Percentiles rank a stretch among this genome's conserved stretches.
phyloP scores from a whole-genome alignment of 495 filamentous ascomycete genomes.

The Aspergillus bridgeri region DNA sequence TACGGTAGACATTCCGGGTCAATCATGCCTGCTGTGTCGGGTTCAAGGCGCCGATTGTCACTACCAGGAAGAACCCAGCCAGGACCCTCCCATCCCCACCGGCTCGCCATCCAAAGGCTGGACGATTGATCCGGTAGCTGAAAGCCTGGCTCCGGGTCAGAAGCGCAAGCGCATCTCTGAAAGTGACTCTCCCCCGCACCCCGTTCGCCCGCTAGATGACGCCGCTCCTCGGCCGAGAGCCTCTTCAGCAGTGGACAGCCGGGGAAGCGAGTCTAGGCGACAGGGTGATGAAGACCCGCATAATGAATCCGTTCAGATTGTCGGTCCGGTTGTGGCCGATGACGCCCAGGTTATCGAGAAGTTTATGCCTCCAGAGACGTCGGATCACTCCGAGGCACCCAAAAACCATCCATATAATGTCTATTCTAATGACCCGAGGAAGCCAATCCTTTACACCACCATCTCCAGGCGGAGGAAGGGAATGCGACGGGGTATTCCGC shows the following conservation, averaged over 20 bases:
- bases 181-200: constrained; percentile 17
- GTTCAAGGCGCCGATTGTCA: constrained; percentile 49
- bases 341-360: constrained; percentile 53
- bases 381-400: constrained; percentile 37
- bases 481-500: constrained; percentile 44
- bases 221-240: constrained; percentile 28
- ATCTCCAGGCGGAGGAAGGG: constrained; percentile 46
- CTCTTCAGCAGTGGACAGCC: constrained; percentile 28
- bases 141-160: constrained; percentile 24
- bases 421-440: constrained; percentile 47
- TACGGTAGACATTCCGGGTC: constrained; percentile 46
- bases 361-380: constrained; percentile 43
- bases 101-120: constrained; percentile 28
- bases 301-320: constrained; percentile 49
- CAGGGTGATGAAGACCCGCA: constrained; percentile 39
- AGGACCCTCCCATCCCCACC: constrained; percentile 26
- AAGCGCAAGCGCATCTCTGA: constrained; percentile 42
- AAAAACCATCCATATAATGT: constrained; percentile 47
- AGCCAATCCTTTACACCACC: constrained; percentile 46
- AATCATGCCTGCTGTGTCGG: constrained; percentile 48
- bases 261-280: constrained; percentile 33
- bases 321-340: constrained; percentile 49
- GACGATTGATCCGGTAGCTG: constrained; percentile 24
- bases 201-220: constrained; percentile 17
- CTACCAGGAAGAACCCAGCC: constrained; percentile 40